Percentiles rank a stretch among this genome's conserved stretches.
Evolutionary conservation across 2,329 filamentous ascomycete genomes (phyloP).

Genomic region (Colletotrichum tanaceti): DNA sequence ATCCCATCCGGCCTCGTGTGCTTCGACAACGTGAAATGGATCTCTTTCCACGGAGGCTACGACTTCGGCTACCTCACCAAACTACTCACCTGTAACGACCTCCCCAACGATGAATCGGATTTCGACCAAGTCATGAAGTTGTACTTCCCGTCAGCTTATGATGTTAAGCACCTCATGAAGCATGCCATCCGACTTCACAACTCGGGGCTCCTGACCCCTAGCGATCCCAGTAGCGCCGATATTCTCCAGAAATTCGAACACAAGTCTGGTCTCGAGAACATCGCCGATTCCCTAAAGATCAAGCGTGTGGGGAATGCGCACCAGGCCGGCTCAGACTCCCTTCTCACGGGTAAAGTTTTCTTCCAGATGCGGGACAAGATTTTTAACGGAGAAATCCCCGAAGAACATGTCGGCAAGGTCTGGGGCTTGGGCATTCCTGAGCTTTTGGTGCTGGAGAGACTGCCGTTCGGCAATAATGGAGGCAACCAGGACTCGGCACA

Average conservation of each 20-base stretch:
- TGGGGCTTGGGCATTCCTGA: slow-evolving; percentile 88
- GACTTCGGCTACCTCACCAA: slow-evolving; percentile 98
- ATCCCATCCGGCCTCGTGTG: slow-evolving; percentile 93
- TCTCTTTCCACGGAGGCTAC: slow-evolving; percentile 97
- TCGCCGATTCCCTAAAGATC: slow-evolving; percentile 92
- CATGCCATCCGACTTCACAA: slow-evolving; percentile 79
- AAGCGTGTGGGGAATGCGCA: slow-evolving; percentile 89
- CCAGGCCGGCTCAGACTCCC: slow-evolving; percentile 91
- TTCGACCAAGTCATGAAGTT: slow-evolving; percentile 90
- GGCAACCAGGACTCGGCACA: slow-evolving; percentile 52
- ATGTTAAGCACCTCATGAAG: slow-evolving; percentile 98
- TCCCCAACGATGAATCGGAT: slow-evolving; percentile 89
- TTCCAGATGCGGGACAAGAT: slow-evolving; percentile 92
- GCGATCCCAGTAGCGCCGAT: slow-evolving; percentile 73
- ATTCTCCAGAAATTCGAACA: slow-evolving; percentile 87
- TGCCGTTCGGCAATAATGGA: slow-evolving; percentile 50
- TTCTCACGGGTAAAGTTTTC: slow-evolving; percentile 93
- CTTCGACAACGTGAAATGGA: slow-evolving; percentile 90
- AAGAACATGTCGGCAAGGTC: slow-evolving; percentile 88
- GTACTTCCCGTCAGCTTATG: slow-evolving; percentile 93
- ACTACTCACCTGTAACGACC: slow-evolving; percentile 82
- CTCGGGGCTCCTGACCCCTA: slow-evolving; percentile 70
- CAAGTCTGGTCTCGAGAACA: slow-evolving; percentile 92
- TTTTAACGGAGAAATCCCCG: slow-evolving; percentile 83
- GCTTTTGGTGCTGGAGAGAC: slow-evolving; percentile 56